Evolutionary conservation across 106 monocot species (phyloP).

Genomic region (Chionographis japonica): DNA sequence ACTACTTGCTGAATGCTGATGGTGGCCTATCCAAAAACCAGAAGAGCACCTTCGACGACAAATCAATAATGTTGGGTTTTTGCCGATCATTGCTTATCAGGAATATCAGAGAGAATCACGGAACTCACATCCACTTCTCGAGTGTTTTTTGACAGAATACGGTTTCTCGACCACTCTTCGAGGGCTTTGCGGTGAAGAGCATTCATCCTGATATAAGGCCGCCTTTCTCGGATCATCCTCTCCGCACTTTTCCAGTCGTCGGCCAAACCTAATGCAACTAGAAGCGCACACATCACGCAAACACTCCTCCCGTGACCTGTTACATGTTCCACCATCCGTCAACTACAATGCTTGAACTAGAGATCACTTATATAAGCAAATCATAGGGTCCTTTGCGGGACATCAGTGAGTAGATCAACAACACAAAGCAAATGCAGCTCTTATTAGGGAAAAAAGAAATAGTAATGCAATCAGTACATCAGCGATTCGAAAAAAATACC

Average conservation of each 20-base stretch:
- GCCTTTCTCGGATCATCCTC: conserved; percentile 63
- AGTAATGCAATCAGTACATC: neutral
- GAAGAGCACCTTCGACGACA: too few species aligned
- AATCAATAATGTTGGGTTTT: too few species aligned
- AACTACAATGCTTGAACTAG: neutral
- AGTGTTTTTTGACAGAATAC: conserved; percentile 31
- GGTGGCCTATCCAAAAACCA: too few species aligned
- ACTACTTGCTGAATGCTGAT: too few species aligned
- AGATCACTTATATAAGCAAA: neutral
- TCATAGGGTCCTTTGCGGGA: too few species aligned
- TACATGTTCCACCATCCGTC: conserved; percentile 4
- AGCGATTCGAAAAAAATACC: neutral
- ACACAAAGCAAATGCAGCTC: too few species aligned
- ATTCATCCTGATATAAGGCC: conserved; percentile 81
- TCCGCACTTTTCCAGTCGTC: conserved; percentile 94
- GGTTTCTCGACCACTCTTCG: conserved; percentile 86
- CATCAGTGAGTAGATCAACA: too few species aligned
- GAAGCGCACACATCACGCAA: conserved; percentile 77
- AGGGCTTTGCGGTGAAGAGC: conserved; percentile 67
- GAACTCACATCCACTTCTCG: conserved; percentile 38
- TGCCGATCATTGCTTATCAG: conserved; percentile 7
- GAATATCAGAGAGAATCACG: conserved; percentile 18
- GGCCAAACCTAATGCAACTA: conserved; percentile 67
- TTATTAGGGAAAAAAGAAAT: neutral
- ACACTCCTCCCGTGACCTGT: conserved; percentile 96